Base-by-base conservation (phyloP, 192 early-diverging fungal genomes). In the Cladochytrium replicatum region DNA sequence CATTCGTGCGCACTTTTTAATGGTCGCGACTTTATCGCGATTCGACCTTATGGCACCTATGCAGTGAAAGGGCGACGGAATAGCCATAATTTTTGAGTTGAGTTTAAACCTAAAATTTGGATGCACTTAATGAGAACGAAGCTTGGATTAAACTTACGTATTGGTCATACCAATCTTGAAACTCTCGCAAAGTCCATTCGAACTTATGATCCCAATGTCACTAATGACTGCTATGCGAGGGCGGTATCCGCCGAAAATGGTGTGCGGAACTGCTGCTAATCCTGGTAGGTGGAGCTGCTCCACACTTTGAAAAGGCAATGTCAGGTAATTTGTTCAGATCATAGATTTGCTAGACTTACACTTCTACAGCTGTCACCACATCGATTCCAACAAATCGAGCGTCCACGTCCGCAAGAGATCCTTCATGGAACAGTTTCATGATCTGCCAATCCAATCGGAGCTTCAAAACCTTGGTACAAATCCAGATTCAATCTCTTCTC, bases 141-240 rank as follows among this genome's bases (percentile, higher is more conserved):
- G 29, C 6, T 29, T n/a, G n/a, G 15, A 8, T 28, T 48, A 32
- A 64, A n/a, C n/a, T n/a, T n/a, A n/a, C n/a, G n/a, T 17, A 6
- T 17, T 17, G 15, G 29, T 25, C 49, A 34, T 61, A 85, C 90
- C 91, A 97, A 0, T 50, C 28, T 48, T 82, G 47, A 61, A 97
- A 97, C 57, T 92, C 78, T 19, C 52, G 55, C 6, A 88, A 72
- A 13, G 90, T 91, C 93, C 93, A 97, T 67, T 97, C 93, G 62
- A 93, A 97, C 42, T 80, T 81, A 65, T 97, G 93, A 63, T 97
- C 93, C 29, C 69, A 72, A 55, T 93, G 77, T 27, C 93, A 71
- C 40, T 50, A 21, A 71, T 57, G 24, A 74, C 52, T 25, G 68
- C 32, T 2, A 63, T 31, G 7, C 71, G 58, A 3, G 93, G 90